These are phyloP conservation scores for Moringa oleifera DNA, from an alignment of 345 rosid genomes.

Conservation along the genomic window DNA sequence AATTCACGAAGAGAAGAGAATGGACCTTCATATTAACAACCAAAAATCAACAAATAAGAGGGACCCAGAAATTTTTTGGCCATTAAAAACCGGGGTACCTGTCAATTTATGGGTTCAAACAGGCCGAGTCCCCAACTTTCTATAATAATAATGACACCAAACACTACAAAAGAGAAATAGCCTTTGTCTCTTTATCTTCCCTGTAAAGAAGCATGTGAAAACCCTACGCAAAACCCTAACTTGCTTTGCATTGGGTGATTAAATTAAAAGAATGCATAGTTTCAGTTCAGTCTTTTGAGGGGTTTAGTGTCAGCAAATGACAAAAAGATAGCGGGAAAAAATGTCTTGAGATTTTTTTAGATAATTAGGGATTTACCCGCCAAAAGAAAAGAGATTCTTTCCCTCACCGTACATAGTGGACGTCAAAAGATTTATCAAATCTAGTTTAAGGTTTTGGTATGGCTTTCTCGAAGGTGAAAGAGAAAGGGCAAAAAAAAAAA, in stretches of 20 bases:
- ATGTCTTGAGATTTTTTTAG: constrained; percentile 2
- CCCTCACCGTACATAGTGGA: constrained; percentile 37
- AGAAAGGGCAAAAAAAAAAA: background rate
- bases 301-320: constrained; percentile 15
- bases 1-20: constrained; percentile 12
- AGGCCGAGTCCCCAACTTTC: constrained; percentile 24
- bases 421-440: constrained; percentile 45
- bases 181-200: constrained; percentile 17
- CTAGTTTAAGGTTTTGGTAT: constrained; percentile 17
- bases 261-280: constrained; percentile 3
- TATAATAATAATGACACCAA: constrained; percentile 31
- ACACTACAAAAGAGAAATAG: constrained; percentile 11
- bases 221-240: constrained; percentile 13
- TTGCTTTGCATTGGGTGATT: constrained; percentile 8
- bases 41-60: constrained; percentile 17
- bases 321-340: constrained; percentile 37
- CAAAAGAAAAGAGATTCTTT: constrained; percentile 25
- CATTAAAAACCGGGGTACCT: constrained; percentile 9
- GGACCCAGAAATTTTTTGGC: constrained; percentile 28
- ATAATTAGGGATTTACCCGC: constrained; percentile 50
- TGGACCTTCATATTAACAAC: constrained; percentile 15
- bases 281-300: constrained; percentile 25
- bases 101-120: constrained; percentile 20
- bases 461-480: constrained; percentile 5
- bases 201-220: constrained; percentile 26